phyloP scores from a whole-genome alignment of 495 filamentous ascomycete genomes.

The Opeltia flavorubescens region DNA sequence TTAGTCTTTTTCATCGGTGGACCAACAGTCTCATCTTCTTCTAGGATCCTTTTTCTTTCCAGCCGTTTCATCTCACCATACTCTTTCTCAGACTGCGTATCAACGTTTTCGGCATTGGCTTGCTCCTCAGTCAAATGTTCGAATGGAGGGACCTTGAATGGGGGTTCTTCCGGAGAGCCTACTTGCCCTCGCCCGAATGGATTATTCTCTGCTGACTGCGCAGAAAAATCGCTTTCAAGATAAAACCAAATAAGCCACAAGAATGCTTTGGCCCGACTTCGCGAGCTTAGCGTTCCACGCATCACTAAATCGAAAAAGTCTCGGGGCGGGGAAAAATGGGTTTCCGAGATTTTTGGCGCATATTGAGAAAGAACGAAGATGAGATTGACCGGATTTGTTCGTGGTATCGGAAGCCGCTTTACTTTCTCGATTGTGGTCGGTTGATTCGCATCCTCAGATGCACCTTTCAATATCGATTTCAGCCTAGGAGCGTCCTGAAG shows the following conservation, averaged over 20 bases:
- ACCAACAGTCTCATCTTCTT: slow-evolving; percentile 46
- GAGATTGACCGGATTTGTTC: slow-evolving; percentile 93
- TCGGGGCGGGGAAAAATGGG: slow-evolving; percentile 70
- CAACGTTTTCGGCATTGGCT: slow-evolving; percentile 75
- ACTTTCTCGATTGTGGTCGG: slow-evolving; percentile 77
- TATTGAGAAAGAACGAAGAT: slow-evolving; percentile 90
- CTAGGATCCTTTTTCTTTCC: slow-evolving; percentile 66
- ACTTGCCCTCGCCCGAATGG: slow-evolving; percentile 72
- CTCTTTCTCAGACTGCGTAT: slow-evolving; percentile 67
- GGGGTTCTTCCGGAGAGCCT: slow-evolving; percentile 44
- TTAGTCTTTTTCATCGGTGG: slow-evolving; percentile 42
- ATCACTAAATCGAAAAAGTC: slow-evolving; percentile 97
- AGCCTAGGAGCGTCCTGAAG: slow-evolving; percentile 90
- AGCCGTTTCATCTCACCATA: slow-evolving; percentile 77
- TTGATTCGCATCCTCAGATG: slow-evolving; percentile 83
- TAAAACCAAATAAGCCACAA: slow-evolving; percentile 99
- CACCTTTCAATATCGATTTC: slow-evolving; percentile 95
- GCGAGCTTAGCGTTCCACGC: slow-evolving; percentile 68
- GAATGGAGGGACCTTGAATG: slow-evolving; percentile 70
- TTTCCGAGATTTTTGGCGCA: slow-evolving; percentile 79
- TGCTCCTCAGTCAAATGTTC: slow-evolving; percentile 63
- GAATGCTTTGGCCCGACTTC: slow-evolving; percentile 75
- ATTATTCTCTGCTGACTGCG: slow-evolving; percentile 70
- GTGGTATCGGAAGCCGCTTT: slow-evolving; percentile 48
- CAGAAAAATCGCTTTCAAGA: slow-evolving; percentile 85